A percentile compares a stretch with the other conserved stretches of the same genome.
These are phyloP conservation scores for Thelonectria blattea DNA, from an alignment of 2,329 filamentous ascomycete species.

Conservation along the genomic window DNA sequence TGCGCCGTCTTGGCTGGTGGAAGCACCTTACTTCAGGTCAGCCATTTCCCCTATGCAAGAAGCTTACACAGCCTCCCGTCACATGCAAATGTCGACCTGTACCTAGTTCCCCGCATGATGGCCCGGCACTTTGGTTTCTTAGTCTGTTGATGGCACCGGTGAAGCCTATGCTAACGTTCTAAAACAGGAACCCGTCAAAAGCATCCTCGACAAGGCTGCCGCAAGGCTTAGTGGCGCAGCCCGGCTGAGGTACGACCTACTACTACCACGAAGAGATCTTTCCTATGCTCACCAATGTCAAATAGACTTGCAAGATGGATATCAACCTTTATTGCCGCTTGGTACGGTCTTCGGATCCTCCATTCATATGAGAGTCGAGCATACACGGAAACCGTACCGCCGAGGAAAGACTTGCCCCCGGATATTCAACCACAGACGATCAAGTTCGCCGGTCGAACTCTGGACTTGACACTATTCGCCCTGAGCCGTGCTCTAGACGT, in stretches of 20 bases:
- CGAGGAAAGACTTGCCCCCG: conserved; percentile 38
- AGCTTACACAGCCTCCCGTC: neutral
- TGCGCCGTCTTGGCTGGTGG: conserved; percentile 66
- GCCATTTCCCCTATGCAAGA: conserved; percentile 26
- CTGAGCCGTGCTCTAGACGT: conserved; percentile 75
- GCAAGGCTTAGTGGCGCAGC: conserved; percentile 33
- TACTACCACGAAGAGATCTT: neutral
- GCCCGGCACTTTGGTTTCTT: conserved; percentile 2
- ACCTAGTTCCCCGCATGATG: neutral
- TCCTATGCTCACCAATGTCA: conserved; percentile 20
- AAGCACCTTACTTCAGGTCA: conserved; percentile 65
- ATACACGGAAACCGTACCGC: conserved; percentile 49
- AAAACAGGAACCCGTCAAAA: conserved; percentile 40
- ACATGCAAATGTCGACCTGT: conserved; percentile 7
- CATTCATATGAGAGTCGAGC: conserved; percentile 59
- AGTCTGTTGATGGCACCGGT: conserved; percentile 1
- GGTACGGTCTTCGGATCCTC: conserved; percentile 61
- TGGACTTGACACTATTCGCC: conserved; percentile 84
- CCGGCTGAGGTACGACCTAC: conserved; percentile 36
- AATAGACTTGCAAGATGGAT: conserved; percentile 62
- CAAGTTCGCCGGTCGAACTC: conserved; percentile 69
- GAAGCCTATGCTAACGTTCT: conserved; percentile 21
- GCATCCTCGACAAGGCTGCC: conserved; percentile 37
- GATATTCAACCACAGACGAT: conserved; percentile 35
- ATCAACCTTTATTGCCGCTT: conserved; percentile 64